These are phyloP conservation scores for Oryza australiensis DNA, from an alignment of 176 grass and related monocot genomes.

Conservation along the genomic window DNA sequence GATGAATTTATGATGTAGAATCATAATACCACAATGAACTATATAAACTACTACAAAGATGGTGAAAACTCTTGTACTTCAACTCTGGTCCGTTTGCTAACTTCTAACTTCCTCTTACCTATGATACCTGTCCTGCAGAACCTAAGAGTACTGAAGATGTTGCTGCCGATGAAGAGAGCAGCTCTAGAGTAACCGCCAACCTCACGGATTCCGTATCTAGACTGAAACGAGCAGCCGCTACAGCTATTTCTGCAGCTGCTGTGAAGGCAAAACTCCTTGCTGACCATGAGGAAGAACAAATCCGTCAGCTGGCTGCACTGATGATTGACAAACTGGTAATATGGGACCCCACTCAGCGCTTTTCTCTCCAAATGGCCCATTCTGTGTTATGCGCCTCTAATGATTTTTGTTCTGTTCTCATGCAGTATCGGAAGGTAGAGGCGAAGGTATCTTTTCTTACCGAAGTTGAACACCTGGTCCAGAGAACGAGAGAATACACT, in stretches of 20 bases:
- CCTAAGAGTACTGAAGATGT: constrained; percentile 39
- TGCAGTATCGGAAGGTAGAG: constrained; percentile 89
- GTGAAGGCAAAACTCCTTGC: constrained; percentile 91
- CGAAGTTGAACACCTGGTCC: constrained; percentile 71
- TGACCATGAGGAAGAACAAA: constrained; percentile 83
- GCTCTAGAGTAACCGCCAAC: constrained; percentile 10
- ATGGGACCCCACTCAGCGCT: not conserved
- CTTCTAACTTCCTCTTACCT: constrained; percentile 23
- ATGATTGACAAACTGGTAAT: constrained; percentile 91
- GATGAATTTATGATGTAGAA: constrained; percentile 14
- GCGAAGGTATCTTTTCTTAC: constrained; percentile 70
- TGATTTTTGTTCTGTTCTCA: constrained; percentile 3
- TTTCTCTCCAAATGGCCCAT: constrained; percentile 4
- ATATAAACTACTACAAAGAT: constrained; percentile 25
- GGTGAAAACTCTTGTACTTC: constrained; percentile 23
- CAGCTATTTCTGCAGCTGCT: constrained; percentile 80
- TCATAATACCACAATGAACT: constrained; percentile 21
- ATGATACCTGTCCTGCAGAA: constrained; percentile 50
- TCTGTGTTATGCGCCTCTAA: not conserved
- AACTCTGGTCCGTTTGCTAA: not conserved
- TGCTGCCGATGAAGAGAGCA: constrained; percentile 40
- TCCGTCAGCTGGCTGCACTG: constrained; percentile 64
- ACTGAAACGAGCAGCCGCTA: constrained; percentile 82
- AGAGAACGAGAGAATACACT: constrained; percentile 72
- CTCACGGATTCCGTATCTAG: constrained; percentile 58